Evolutionary conservation across 1,139 yeast genomes (phyloP).

Genomic region (Martiniozyma asiatica): DNA sequence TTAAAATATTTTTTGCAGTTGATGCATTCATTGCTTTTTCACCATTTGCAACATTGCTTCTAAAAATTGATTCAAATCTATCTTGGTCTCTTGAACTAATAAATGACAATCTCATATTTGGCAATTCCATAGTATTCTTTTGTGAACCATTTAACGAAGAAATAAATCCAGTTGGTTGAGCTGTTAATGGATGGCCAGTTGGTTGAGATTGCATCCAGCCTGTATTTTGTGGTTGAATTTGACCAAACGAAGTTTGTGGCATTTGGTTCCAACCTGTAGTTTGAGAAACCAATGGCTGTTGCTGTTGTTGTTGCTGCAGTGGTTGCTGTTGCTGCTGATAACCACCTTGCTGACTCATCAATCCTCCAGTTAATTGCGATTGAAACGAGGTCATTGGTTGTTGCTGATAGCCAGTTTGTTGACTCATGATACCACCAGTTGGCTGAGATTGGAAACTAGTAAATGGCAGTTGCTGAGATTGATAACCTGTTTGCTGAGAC

Average conservation of each 20-base stretch:
- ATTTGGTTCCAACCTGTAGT: conserved; percentile 20
- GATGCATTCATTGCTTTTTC: conserved; percentile 71
- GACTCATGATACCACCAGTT: conserved; percentile 15
- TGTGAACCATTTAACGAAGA: conserved; percentile 24
- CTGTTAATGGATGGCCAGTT: conserved; percentile 19
- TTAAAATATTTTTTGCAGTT: conserved; percentile 64
- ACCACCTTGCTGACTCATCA: too few relatives aligned
- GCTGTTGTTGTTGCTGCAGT: too few relatives aligned
- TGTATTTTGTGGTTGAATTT: conserved; percentile 27
- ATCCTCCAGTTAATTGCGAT: conserved; percentile 7
- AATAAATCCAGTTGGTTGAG: conserved; percentile 28
- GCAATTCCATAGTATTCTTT: conserved; percentile 38
- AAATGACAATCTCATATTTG: conserved; percentile 65
- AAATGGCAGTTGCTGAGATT: conserved; percentile 25
- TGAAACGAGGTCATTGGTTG: conserved; percentile 11
- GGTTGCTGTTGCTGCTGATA: too few relatives aligned
- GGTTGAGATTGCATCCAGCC: conserved; percentile 12
- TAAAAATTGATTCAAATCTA: conserved; percentile 72
- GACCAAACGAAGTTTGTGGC: conserved; percentile 21
- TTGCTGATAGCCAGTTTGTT: conserved; percentile 15
- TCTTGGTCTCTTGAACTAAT: conserved; percentile 76
- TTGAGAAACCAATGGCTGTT: too few relatives aligned
- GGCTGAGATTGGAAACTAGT: conserved; percentile 10
- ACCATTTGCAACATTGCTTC: conserved; percentile 65
- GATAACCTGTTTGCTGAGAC: conserved; percentile 17